Base-by-base conservation (phyloP, 164 flowering plant genomes). In the Magnolia sinica region DNA sequence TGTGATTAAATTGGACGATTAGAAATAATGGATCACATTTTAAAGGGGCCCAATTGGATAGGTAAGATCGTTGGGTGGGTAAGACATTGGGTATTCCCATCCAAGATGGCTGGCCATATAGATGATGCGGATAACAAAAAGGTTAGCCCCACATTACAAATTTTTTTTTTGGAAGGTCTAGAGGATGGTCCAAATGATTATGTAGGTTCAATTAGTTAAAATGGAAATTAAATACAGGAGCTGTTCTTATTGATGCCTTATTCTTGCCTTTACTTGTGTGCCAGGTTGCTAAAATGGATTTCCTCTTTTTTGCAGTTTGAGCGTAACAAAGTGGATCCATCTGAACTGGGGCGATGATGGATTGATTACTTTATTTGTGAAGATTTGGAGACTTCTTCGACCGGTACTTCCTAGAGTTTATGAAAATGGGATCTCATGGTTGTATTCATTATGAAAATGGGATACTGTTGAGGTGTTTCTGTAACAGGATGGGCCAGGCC, bases 271-370 rank as follows among this genome's bases (percentile, higher is more conserved):
- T 37, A 3, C 45, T 37, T 37, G 4, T 37, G 23, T 9, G 24
- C 49, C 6, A 7, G 18, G 14, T 31, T 27, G 51, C 11, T 73
- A 51, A 71, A 72, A 68, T 74, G 68, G 66, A 22, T 45, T 75
- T 20, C 63, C 73, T 74, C 49, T 6, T 79, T 2, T 24, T 67
- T 91, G 89, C 92, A 96, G 99, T 82, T 87, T 96, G 85, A 96
- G 99, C 68, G 96, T 96, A 22, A 77, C 97, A 76, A 96, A 94
- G 77, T 96, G 99, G 99, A 81, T 96, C 75, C 99, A 96, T 81
- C 83, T 96, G 79, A 96, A 96, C 76, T 96, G 98, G 99, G 98
- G 98, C 10, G 99, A 96, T 81, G 94, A 94, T 50, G 99, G 99
- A 52, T 76, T 96, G 69, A 85, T 92, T 64, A 89, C 89, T 50